phyloP scores from a whole-genome alignment of 176 grass and related monocot genomes.

The Metroxylon sagu region DNA sequence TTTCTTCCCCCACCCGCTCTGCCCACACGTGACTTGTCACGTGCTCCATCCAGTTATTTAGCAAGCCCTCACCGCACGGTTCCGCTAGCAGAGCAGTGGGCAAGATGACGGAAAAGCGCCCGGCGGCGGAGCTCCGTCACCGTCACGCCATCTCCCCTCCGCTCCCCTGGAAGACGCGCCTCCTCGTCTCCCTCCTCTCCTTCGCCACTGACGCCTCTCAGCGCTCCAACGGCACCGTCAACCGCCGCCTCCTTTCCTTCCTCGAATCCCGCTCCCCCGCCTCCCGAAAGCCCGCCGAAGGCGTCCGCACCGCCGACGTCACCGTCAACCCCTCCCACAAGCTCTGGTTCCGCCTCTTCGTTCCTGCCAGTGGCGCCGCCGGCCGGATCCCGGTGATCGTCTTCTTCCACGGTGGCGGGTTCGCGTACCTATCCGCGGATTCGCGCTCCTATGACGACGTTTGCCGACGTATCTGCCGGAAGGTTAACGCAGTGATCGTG shows the following conservation, averaged over 20 bases:
- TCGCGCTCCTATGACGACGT: slow-evolving; percentile 45
- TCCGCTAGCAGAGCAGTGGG: no score
- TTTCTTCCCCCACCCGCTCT: no score
- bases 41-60: no score
- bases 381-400: slow-evolving; percentile 30
- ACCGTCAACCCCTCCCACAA: slow-evolving; percentile 23
- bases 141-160: slow-evolving; percentile 25
- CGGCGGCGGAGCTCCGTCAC: neutral
- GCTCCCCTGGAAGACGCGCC: slow-evolving; percentile 50
- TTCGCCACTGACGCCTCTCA: slow-evolving; percentile 32
- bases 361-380: neutral
- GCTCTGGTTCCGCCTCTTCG: slow-evolving; percentile 48
- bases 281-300: neutral
- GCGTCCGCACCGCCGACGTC: slow-evolving; percentile 11
- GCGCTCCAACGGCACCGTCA: slow-evolving; percentile 57
- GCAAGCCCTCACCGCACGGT: no score
- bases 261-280: slow-evolving; percentile 25
- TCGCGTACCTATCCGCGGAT: slow-evolving; percentile 53
- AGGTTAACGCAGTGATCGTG: slow-evolving; percentile 28
- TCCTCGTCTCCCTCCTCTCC: slow-evolving; percentile 16
- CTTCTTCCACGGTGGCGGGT: slow-evolving; percentile 90
- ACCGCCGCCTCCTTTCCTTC: slow-evolving; percentile 41
- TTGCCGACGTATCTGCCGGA: slow-evolving; percentile 54
- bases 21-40: no score
- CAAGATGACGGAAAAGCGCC: slow-evolving; percentile 11